phyloP scores from a whole-genome alignment of 208 protist species.

The Leishmania mexicana region DNA sequence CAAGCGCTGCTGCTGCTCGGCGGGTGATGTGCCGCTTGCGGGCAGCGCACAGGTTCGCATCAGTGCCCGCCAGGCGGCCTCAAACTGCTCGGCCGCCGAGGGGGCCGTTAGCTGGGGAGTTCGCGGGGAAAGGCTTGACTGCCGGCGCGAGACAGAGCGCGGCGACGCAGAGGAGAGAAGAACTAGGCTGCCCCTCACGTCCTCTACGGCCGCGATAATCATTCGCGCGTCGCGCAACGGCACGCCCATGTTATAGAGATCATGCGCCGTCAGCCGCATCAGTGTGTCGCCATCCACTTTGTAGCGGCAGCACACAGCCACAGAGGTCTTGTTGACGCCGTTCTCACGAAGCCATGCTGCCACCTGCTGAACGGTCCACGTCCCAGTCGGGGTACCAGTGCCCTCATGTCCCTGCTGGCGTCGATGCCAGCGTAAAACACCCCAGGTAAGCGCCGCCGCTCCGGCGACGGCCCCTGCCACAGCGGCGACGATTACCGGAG shows the following conservation, averaged over 20 bases:
- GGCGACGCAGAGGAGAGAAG: conserved; percentile 13
- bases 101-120: background rate
- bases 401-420: background rate
- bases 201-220: conserved; percentile 40
- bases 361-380: conserved; percentile 42
- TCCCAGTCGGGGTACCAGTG: background rate
- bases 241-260: conserved; percentile 51
- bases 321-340: conserved; percentile 34
- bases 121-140: conserved; percentile 3
- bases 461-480: conserved; percentile 14
- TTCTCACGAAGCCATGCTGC: conserved; percentile 50
- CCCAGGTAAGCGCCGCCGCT: conserved; percentile 15
- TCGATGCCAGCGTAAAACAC: conserved; percentile 4
- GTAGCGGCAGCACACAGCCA: conserved; percentile 30
- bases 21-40: conserved; percentile 9
- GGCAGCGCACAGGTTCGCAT: conserved; percentile 19
- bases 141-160: conserved; percentile 4
- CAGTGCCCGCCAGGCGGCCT: conserved; percentile 24
- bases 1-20: conserved; percentile 31
- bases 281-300: conserved; percentile 49
- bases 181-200: conserved; percentile 28
- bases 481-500: conserved; percentile 8
- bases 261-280: conserved; percentile 32
- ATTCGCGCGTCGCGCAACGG: conserved; percentile 44
- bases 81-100: conserved; percentile 21